Base-by-base conservation (phyloP, 495 filamentous ascomycete species). In the Xylaria grammica region DNA sequence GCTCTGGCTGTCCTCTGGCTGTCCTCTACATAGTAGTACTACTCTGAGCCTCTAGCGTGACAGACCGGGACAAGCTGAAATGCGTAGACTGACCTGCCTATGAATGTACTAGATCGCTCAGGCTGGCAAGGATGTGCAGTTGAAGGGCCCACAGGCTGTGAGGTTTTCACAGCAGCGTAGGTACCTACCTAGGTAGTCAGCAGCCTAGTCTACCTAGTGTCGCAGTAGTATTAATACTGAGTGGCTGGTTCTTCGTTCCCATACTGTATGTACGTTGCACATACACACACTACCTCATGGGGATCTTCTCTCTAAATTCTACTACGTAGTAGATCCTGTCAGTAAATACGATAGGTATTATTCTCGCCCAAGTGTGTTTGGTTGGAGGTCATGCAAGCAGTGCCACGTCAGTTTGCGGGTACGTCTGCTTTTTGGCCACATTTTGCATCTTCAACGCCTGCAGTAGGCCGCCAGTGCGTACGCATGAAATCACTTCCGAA, bases 401-500 rank as follows among this genome's bases (percentile, higher is more conserved):
- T 60, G 57, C 57, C 57, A 60, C 57, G 57, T 60, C 57, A 60
- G 30, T 36, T 44, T 32, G 57, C 44, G 42, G 42, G 44, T 34
- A 60, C 30, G 57, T 44, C 27, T 48, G 40, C 40, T 48, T 50
- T 24, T 29, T 49, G 26, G 46, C 46, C 40, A 42, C 26, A 4
- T 50, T 50, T 24, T 2, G 4, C 6, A 50, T 29, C 26, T 29
- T 24, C 42, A 48, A 56, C 20, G 56, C 22, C 24, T 45, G n/a
- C 15, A 11, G 4, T 9, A 45, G 30, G 17, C n/a, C 22, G 29
- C 52, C 32, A 38, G 48, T n/a, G n/a, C n/a, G n/a, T n/a, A n/a
- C n/a, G n/a, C n/a, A n/a, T n/a, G n/a, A n/a, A n/a, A n/a, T n/a
- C n/a, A n/a, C n/a, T n/a, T n/a, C n/a, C n/a, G n/a, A n/a, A n/a